Base-by-base conservation (phyloP, 2,329 filamentous ascomycete genomes). In the Epichloe sp. region DNA sequence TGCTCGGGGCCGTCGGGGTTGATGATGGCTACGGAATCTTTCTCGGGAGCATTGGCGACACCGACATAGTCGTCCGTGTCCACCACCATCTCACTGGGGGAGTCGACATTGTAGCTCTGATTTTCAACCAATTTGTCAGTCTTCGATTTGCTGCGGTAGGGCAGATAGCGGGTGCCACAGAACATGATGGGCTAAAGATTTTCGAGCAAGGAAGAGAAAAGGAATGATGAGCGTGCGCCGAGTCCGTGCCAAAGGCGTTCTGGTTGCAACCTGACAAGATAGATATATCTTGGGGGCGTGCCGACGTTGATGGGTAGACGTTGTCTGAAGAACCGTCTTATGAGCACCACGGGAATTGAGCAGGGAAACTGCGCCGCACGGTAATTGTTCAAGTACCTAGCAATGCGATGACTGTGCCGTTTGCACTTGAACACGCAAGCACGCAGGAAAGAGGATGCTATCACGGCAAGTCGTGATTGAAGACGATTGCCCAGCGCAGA, bases 31-130 rank as follows among this genome's bases (percentile, higher is more conserved):
- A 79, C 68, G 49, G 72, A 66, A 43, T 77, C 75, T 54, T 71
- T 73, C 56, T 79, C 77, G 53, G 66, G 62, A 50, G 70, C 67
- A 60, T 72, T 69, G 54, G 71, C 64, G 57, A 71, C 70, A 61
- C 75, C 71, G 59, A 77, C 70, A 51, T 77, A 77, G 58, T 79
- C 76, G 61, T 74, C 73, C 31, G 72, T 69, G 58, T 79, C 76
- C 58, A 79, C 66, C 62, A 76, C 66, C 75, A 78, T 77, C 59
- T 77, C 73, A 64, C 74, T 14, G 75, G 76, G 48, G 48, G 76
- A 78, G 55, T 75, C 72, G 50, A 76, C 68, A 62, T 75, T 74
- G 67, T 75, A 75, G 61, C 71, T 74, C 73, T 78, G 63, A 10
- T 53, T 54, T 46, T 43, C 47, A 49, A 48, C 37, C 44, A 47